These are phyloP conservation scores for Bimuria novae-zelandiae DNA, from an alignment of 2,329 filamentous ascomycete species.

Conservation along the genomic window DNA sequence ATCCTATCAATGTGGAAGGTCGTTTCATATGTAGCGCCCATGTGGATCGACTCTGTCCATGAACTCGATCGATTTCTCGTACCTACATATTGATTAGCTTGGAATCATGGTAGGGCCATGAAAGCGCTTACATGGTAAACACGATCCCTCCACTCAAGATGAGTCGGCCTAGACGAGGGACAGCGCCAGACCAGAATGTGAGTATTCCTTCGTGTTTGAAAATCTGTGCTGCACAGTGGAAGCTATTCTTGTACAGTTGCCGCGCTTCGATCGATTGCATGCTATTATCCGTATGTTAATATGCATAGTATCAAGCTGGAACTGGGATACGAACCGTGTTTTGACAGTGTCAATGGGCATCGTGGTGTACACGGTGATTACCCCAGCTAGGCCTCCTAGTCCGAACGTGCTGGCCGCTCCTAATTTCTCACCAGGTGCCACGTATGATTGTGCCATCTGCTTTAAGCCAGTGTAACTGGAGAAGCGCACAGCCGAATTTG, in stretches of 20 bases:
- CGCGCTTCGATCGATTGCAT: slow-evolving; percentile 96
- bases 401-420: slow-evolving; percentile 86
- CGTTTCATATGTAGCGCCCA: slow-evolving; percentile 69
- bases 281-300: slow-evolving; percentile 45
- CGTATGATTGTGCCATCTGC: slow-evolving; percentile 90
- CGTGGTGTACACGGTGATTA: slow-evolving; percentile 80
- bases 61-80: slow-evolving; percentile 93
- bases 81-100: slow-evolving; percentile 51
- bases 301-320: neutral
- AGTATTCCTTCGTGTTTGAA: slow-evolving; percentile 86
- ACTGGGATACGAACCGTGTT: slow-evolving; percentile 60
- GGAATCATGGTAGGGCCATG: slow-evolving; percentile 14
- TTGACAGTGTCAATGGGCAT: slow-evolving; percentile 90
- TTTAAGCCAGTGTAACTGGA: slow-evolving; percentile 87
- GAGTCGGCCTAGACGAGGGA: slow-evolving; percentile 81
- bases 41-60: slow-evolving; percentile 82
- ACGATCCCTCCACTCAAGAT: slow-evolving; percentile 95
- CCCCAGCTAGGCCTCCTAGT: slow-evolving; percentile 83
- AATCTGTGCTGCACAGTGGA: slow-evolving; percentile 80
- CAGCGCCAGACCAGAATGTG: slow-evolving; percentile 91
- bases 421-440: slow-evolving; percentile 91
- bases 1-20: neutral
- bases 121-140: slow-evolving; percentile 77
- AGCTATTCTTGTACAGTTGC: slow-evolving; percentile 80
- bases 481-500: slow-evolving; percentile 91